Evolutionary conservation across 305 asterid genomes (phyloP).

Genomic region (Andrographis paniculata): DNA sequence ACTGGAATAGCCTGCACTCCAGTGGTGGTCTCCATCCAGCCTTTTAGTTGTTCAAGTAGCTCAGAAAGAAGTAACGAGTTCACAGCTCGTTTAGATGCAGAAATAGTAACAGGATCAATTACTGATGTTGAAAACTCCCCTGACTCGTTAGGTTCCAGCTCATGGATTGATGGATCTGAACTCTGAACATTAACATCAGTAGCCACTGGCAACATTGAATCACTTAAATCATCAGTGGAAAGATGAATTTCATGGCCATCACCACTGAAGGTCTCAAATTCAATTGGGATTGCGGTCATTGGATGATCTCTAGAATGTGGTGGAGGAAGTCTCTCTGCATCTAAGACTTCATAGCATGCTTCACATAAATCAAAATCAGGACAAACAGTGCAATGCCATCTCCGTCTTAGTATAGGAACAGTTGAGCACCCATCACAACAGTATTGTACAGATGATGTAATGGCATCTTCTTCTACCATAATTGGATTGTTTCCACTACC

Average conservation of each 20-base stretch:
- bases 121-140: conserved; percentile 69
- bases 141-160: conserved; percentile 69
- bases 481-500: conserved; percentile 60
- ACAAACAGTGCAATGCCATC: conserved; percentile 98
- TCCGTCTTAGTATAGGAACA: conserved; percentile 89
- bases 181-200: conserved; percentile 49
- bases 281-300: conserved; percentile 97
- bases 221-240: conserved; percentile 63
- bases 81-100: conserved; percentile 96
- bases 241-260: conserved; percentile 88
- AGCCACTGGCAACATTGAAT: conserved; percentile 59
- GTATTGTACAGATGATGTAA: conserved; percentile 93
- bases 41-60: conserved; percentile 93
- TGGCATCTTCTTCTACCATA: conserved; percentile 87
- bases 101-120: conserved; percentile 83
- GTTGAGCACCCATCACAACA: conserved; percentile 99
- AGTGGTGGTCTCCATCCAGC: conserved; percentile 89
- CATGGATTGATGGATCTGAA: conserved; percentile 71
- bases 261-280: conserved; percentile 76
- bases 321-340: conserved; percentile 90
- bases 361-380: conserved; percentile 99
- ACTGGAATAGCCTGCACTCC: conserved; percentile 91
- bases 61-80: conserved; percentile 89
- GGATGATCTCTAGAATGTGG: conserved; percentile 97
- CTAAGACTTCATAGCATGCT: conserved; percentile 87